A percentile compares a stretch with the other conserved stretches of the same genome.
Conservation (phyloP, 129 eudicot species). For the Flaveria brownii region DNA sequence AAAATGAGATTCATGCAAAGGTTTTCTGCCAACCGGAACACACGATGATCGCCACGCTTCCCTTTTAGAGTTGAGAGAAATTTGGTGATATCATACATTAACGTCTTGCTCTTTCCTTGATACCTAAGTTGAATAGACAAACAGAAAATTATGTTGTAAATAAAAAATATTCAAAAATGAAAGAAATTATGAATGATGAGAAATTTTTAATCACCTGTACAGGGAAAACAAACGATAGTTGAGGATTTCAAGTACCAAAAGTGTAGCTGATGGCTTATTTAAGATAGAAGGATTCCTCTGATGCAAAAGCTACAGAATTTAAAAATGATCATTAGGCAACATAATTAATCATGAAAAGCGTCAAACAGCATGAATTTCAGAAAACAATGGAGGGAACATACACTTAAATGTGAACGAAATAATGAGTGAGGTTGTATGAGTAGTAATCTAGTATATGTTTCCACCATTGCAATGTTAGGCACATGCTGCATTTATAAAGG, state of each 20-base stretch:
- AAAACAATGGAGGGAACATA: constrained; percentile 31
- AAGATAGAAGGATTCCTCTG: constrained; percentile 77
- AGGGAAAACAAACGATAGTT: constrained; percentile 92
- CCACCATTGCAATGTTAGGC: constrained; percentile 94
- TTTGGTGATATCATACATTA: constrained; percentile 92
- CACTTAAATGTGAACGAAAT: constrained; percentile 89
- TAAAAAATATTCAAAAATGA: constrained; percentile 2
- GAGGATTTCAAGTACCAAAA: constrained; percentile 88
- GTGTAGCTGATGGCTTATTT: constrained; percentile 81
- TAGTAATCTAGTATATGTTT: constrained; percentile 84
- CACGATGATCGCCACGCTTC: constrained; percentile 97
- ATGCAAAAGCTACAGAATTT: constrained; percentile 67
- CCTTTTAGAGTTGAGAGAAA: constrained; percentile 84
- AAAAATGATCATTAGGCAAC: constrained; percentile 4
- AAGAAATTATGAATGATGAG: background rate
- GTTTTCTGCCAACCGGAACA: constrained; percentile 89
- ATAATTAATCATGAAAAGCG: constrained; percentile 8
- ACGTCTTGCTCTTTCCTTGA: constrained; percentile 89
- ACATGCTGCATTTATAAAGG: constrained; percentile 63
- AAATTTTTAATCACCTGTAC: constrained; percentile 61
- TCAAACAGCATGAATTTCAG: constrained; percentile 12
- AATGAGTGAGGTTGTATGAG: constrained; percentile 87
- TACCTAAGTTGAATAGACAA: constrained; percentile 50
- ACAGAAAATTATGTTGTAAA: background rate
- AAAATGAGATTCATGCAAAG: constrained; percentile 91